These are phyloP conservation scores for Saccharomycopsis sp. DNA, from an alignment of 805 yeast genomes.

Conservation along the genomic window DNA sequence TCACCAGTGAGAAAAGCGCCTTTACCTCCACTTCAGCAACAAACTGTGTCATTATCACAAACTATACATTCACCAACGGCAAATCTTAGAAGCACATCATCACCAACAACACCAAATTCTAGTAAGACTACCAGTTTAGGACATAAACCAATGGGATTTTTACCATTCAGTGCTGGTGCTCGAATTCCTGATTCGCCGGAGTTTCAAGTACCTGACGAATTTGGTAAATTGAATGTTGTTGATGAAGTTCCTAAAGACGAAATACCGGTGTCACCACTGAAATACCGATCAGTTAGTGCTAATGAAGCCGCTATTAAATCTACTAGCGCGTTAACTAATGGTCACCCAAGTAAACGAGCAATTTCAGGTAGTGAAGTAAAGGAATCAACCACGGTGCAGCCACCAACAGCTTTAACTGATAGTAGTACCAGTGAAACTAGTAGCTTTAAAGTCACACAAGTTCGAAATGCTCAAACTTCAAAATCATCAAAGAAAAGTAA, in stretches of 20 bases:
- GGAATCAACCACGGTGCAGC: background rate
- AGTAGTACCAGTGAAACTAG: background rate
- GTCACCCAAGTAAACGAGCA: slow-evolving; percentile 5
- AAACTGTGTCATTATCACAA: background rate
- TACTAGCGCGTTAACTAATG: background rate
- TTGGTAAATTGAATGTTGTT: slow-evolving; percentile 4
- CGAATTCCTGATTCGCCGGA: slow-evolving; percentile 14
- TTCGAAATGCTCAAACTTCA: slow-evolving; percentile 20
- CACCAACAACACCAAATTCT: slow-evolving; percentile 2
- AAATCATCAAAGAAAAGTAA: slow-evolving; percentile 36
- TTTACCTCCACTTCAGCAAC: slow-evolving; percentile 43
- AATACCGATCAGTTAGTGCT: slow-evolving; percentile 19
- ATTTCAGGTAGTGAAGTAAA: slow-evolving; percentile 5
- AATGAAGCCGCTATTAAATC: slow-evolving; percentile 10
- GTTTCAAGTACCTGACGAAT: slow-evolving; percentile 6
- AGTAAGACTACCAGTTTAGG: background rate
- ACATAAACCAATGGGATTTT: background rate
- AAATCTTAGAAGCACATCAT: background rate
- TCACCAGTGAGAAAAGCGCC: slow-evolving; percentile 71
- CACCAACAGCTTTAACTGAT: background rate
- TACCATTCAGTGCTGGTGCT: slow-evolving; percentile 16
- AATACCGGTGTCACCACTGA: slow-evolving; percentile 2
- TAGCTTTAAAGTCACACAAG: slow-evolving; percentile 19
- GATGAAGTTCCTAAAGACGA: background rate
- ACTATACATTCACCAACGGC: background rate